These are phyloP conservation scores for Penicillium frequentans DNA, from an alignment of 2,329 filamentous ascomycete species.

Conservation along the genomic window DNA sequence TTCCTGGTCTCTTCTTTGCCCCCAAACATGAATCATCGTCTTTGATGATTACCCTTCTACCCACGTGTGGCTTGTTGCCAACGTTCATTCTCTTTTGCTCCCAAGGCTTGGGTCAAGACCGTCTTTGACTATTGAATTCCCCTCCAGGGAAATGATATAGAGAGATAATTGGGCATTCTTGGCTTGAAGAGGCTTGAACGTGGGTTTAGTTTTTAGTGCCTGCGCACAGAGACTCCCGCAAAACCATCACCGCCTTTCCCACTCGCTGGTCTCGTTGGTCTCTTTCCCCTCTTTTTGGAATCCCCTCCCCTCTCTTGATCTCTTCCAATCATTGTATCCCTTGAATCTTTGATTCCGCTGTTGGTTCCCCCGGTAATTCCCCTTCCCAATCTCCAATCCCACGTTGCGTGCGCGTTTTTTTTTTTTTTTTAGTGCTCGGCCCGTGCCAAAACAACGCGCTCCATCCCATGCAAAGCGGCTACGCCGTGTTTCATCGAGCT, in stretches of 20 bases:
- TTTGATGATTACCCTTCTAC: background rate
- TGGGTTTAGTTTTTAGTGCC: background rate
- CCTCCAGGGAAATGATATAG: background rate
- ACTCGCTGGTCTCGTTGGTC: conserved; percentile 13
- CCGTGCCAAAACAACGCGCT: conserved; percentile 26
- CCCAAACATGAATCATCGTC: background rate
- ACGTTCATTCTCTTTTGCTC: too few species aligned
- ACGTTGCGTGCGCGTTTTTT: conserved; percentile 20
- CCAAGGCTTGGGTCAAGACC: too few species aligned
- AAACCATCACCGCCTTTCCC: conserved; percentile 9
- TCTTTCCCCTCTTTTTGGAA: conserved; percentile 9
- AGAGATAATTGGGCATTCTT: background rate
- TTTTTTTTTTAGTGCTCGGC: conserved; percentile 1
- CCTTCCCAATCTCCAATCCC: conserved; percentile 17
- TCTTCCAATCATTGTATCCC: conserved; percentile 17
- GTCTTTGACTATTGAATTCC: background rate
- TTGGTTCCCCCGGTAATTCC: conserved; percentile 9
- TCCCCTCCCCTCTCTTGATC: conserved; percentile 16
- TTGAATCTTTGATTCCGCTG: background rate
- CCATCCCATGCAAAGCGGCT: conserved; percentile 15
- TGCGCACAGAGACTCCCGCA: background rate
- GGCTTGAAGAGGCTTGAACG: conserved; percentile 10
- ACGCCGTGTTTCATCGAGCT: conserved; percentile 5
- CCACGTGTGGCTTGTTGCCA: background rate
- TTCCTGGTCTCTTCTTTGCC: background rate